A percentile compares a stretch with the other conserved stretches of the same genome.
Conservation (phyloP, 345 rosid species). For the Eucalyptus regnans region DNA sequence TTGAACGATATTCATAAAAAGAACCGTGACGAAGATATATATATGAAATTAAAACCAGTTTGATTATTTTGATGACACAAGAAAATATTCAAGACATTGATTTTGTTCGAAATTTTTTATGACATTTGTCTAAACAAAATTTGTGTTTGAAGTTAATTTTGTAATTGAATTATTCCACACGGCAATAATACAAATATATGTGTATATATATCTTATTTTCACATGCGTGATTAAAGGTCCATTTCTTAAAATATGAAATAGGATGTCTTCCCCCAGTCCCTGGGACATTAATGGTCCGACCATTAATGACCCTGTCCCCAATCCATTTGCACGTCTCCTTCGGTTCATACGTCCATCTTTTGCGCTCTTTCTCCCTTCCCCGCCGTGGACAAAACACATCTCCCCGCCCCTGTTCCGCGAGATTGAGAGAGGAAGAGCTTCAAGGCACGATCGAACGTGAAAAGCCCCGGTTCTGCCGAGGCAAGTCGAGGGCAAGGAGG, state of each 20-base stretch:
- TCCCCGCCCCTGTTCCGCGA: neutral
- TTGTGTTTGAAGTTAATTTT: neutral
- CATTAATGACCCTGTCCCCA: neutral
- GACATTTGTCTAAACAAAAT: neutral
- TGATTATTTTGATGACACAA: rapidly evolving
- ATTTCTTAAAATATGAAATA: neutral
- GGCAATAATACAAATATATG: no score
- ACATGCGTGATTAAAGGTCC: neutral
- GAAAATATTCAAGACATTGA: neutral
- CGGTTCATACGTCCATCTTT: neutral
- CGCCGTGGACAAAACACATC: neutral
- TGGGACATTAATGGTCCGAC: no score
- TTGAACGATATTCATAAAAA: rapidly evolving
- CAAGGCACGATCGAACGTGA: neutral
- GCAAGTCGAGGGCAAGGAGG: neutral
- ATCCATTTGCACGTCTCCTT: neutral
- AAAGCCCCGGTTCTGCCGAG: neutral
- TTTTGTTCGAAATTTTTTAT: neutral
- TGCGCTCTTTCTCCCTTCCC: neutral
- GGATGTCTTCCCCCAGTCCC: neutral
- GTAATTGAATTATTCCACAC: neutral
- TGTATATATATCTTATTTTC: no score
- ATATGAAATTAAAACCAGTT: rapidly evolving
- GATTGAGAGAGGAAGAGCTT: neutral
- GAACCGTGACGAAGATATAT: rapidly evolving